phyloP scores from a whole-genome alignment of 192 early-diverging fungal genomes.

The Oehlia diaphana region DNA sequence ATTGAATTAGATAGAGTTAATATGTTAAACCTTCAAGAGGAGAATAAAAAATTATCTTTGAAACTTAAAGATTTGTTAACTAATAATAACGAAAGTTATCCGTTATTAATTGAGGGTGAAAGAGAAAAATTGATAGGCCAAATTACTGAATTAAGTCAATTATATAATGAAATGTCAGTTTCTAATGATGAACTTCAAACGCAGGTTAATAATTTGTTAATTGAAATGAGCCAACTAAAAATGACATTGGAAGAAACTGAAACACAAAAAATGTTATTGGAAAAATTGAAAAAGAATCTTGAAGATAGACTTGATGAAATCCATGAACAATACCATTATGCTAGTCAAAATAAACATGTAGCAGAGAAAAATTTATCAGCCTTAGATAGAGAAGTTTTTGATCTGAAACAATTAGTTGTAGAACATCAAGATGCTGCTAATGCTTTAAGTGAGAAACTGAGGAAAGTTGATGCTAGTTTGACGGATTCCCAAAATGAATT shows the following conservation, averaged over 20 bases:
- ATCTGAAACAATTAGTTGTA: conserved; percentile 69
- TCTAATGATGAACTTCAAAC: conserved; percentile 64
- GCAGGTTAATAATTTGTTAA: conserved; percentile 52
- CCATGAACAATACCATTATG: conserved; percentile 63
- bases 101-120: conserved; percentile 65
- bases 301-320: conserved; percentile 79
- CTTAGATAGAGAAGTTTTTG: conserved; percentile 73
- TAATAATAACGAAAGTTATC: conserved; percentile 22
- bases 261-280: conserved; percentile 60
- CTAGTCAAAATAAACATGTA: conserved; percentile 65
- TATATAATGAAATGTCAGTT: conserved; percentile 61
- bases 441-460: conserved; percentile 64
- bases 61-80: conserved; percentile 62
- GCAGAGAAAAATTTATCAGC: conserved; percentile 67
- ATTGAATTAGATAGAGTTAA: conserved; percentile 74
- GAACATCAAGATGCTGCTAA: conserved; percentile 71
- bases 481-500: conserved; percentile 69
- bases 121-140: conserved; percentile 73
- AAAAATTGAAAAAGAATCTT: conserved; percentile 69
- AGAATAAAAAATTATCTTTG: conserved; percentile 65
- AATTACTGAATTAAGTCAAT: conserved; percentile 68
- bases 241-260: conserved; percentile 67
- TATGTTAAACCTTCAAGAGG: conserved; percentile 66
- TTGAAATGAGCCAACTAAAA: conserved; percentile 61
- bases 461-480: conserved; percentile 65